phyloP scores from a whole-genome alignment of 2,329 filamentous ascomycete species.

The Fusarium albidum region DNA sequence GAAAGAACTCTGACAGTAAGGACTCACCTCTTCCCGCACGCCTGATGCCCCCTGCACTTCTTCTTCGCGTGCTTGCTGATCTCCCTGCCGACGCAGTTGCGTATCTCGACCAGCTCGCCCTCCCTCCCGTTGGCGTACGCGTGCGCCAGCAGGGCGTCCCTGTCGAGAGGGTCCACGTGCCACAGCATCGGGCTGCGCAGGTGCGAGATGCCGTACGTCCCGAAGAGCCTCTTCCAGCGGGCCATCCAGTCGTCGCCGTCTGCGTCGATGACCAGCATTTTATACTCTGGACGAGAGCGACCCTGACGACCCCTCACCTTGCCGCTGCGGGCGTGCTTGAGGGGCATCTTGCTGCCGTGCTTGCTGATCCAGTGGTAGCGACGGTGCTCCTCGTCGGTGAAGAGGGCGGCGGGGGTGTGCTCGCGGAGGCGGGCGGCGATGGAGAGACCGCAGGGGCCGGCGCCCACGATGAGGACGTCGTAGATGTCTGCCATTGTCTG shows the following conservation, averaged over 20 bases:
- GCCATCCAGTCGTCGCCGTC: slow-evolving; percentile 71
- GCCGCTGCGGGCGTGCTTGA: slow-evolving; percentile 56
- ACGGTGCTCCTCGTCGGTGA: slow-evolving; percentile 84
- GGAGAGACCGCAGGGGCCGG: slow-evolving; percentile 78
- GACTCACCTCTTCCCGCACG: slow-evolving; percentile 54
- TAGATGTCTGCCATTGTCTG: slow-evolving; percentile 57
- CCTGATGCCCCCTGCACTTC: slow-evolving; percentile 52
- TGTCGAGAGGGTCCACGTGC: slow-evolving; percentile 78
- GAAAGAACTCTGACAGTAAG: background rate
- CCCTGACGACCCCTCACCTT: slow-evolving; percentile 33
- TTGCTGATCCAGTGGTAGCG: slow-evolving; percentile 82
- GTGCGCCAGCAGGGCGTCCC: slow-evolving; percentile 76
- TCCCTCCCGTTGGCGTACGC: slow-evolving; percentile 68
- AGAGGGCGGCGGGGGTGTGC: slow-evolving; percentile 77
- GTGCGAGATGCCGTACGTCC: slow-evolving; percentile 73
- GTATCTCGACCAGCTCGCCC: slow-evolving; percentile 73
- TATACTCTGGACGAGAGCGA: slow-evolving; percentile 40
- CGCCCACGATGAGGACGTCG: slow-evolving; percentile 78
- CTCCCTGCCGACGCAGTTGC: slow-evolving; percentile 79
- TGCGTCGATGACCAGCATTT: slow-evolving; percentile 73
- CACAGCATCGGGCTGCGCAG: slow-evolving; percentile 85
- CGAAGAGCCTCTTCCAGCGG: slow-evolving; percentile 75
- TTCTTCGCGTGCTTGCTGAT: slow-evolving; percentile 83
- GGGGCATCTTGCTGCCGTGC: slow-evolving; percentile 65
- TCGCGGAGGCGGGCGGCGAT: slow-evolving; percentile 77